These are phyloP conservation scores for Saccharomyces eubayanus DNA, from an alignment of 805 yeast genomes.

Conservation along the genomic window DNA sequence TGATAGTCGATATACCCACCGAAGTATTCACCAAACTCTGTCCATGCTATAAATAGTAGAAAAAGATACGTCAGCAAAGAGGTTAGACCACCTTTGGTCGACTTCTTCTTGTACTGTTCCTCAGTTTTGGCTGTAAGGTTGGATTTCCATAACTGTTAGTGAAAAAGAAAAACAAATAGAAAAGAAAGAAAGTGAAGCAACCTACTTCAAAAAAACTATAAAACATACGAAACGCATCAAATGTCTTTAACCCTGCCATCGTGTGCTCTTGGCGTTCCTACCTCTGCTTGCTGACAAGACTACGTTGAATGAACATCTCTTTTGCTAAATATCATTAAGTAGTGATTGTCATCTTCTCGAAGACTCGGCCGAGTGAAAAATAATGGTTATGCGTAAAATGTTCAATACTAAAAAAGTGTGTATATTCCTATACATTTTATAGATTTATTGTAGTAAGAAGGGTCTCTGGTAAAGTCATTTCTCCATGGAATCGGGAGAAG, in stretches of 20 bases:
- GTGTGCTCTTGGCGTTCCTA: neutral
- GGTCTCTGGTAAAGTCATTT: neutral
- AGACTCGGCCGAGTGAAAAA: neutral
- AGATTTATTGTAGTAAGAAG: neutral
- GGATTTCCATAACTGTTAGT: constrained; percentile 5
- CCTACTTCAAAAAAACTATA: neutral
- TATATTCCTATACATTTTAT: neutral
- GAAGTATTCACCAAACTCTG: constrained; percentile 73
- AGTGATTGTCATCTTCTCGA: neutral
- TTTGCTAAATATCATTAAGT: neutral
- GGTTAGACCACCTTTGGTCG: constrained; percentile 69
- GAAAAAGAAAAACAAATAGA: neutral
- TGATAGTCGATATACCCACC: constrained; percentile 77
- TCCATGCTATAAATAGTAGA: constrained; percentile 65
- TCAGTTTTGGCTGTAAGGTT: constrained; percentile 51
- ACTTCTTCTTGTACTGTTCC: constrained; percentile 61
- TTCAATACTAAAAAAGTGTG: neutral
- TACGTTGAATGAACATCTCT: neutral
- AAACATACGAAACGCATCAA: constrained; percentile 64
- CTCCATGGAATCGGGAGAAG: neutral
- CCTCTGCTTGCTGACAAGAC: neutral
- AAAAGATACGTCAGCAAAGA: constrained; percentile 56
- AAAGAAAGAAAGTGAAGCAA: neutral
- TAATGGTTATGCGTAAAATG: constrained; percentile 1
- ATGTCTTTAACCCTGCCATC: constrained; percentile 39